These are phyloP conservation scores for Cyberlindnera mycetangii DNA, from an alignment of 805 yeast genomes.

Conservation along the genomic window DNA sequence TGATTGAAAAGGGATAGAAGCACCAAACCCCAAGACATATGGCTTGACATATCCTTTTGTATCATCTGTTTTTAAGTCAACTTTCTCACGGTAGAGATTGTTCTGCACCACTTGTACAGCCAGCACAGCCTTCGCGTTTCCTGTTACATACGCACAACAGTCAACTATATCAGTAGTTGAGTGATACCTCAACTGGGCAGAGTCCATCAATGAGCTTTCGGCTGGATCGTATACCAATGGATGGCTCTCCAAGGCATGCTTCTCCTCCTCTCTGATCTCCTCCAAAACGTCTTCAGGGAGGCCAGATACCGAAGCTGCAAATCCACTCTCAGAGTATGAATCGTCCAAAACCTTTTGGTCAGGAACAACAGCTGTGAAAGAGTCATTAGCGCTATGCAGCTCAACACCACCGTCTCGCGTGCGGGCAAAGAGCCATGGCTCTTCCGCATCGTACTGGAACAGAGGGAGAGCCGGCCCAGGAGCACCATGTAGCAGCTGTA, in stretches of 20 bases:
- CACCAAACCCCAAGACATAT: slow-evolving; percentile 16
- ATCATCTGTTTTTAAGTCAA: not conserved
- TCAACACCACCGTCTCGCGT: slow-evolving; percentile 22
- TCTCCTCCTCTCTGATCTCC: slow-evolving; percentile 5
- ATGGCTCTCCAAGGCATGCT: not conserved
- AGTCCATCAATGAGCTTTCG: slow-evolving; percentile 21
- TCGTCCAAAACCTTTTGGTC: too few relatives aligned
- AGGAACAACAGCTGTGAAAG: not conserved
- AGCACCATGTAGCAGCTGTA: slow-evolving; percentile 41
- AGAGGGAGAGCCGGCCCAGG: slow-evolving; percentile 32
- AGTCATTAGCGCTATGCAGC: slow-evolving; percentile 15
- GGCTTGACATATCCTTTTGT: slow-evolving; percentile 2
- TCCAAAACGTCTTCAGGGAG: slow-evolving; percentile 3
- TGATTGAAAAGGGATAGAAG: slow-evolving; percentile 30
- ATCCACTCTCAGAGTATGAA: too few relatives aligned
- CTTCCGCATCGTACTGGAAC: slow-evolving; percentile 15
- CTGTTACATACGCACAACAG: slow-evolving; percentile 13
- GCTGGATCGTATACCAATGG: slow-evolving; percentile 36
- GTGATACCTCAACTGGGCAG: not conserved
- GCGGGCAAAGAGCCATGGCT: slow-evolving; percentile 30
- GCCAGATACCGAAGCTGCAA: not conserved
- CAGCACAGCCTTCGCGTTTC: slow-evolving; percentile 1
- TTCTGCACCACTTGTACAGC: slow-evolving; percentile 3
- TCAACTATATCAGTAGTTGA: not conserved
- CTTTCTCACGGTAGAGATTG: not conserved